Percentiles rank a stretch among this genome's conserved stretches.
These are phyloP conservation scores for Pisolithus albus DNA, from an alignment of 768 basidiomycete genomes.

Conservation along the genomic window DNA sequence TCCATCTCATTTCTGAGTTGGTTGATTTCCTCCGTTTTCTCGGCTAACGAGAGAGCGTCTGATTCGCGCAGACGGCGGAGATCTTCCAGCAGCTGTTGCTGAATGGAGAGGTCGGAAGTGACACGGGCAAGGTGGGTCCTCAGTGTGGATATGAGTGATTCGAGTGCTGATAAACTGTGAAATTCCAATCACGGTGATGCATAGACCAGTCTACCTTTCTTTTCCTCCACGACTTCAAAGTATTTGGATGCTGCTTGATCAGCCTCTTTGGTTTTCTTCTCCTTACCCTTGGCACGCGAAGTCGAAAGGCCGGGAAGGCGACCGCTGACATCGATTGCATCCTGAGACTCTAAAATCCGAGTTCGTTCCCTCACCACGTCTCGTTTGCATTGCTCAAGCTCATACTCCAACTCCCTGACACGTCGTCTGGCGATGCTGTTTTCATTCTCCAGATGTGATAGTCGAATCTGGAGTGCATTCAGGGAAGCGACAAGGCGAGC, in stretches of 20 bases:
- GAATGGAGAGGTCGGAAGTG: conserved; percentile 71
- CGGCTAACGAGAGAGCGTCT: conserved; percentile 49
- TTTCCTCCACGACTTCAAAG: conserved; percentile 77
- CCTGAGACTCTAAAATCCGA: conserved; percentile 51
- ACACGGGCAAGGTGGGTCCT: conserved; percentile 71
- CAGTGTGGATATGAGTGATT: conserved; percentile 68
- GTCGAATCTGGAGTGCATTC: conserved; percentile 55
- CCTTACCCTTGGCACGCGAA: conserved; percentile 23
- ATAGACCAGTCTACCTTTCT: conserved; percentile 59
- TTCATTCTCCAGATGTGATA: conserved; percentile 72
- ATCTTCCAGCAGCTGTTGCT: conserved; percentile 62
- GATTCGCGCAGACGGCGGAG: conserved; percentile 56
- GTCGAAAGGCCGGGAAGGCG: conserved; percentile 14
- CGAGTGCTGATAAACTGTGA: conserved; percentile 51
- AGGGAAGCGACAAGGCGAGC: conserved; percentile 59
- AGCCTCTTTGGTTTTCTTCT: conserved; percentile 29
- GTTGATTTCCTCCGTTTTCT: conserved; percentile 62
- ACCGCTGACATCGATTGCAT: conserved; percentile 19
- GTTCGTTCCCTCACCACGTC: conserved; percentile 69
- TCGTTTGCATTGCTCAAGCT: conserved; percentile 77
- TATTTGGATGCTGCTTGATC: conserved; percentile 45
- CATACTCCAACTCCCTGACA: conserved; percentile 81
- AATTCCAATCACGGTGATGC: not conserved
- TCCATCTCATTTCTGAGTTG: conserved; percentile 72
- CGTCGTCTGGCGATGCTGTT: conserved; percentile 75